phyloP scores from a whole-genome alignment of 192 early-diverging fungal genomes.

The Pilobolus umbonatus region DNA sequence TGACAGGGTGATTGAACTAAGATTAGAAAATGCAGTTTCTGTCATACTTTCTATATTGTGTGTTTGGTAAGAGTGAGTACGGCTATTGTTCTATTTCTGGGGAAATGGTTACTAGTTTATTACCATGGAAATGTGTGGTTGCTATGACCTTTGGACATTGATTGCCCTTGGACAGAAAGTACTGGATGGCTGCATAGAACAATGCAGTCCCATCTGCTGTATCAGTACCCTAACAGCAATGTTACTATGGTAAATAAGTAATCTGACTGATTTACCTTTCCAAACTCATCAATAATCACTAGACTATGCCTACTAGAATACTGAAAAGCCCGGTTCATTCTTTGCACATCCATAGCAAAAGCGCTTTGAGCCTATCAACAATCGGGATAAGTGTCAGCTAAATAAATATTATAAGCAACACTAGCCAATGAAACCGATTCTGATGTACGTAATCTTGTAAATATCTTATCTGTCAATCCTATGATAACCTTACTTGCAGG shows the following conservation, averaged over 20 bases:
- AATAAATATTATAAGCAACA: neutral
- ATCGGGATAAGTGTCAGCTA: neutral
- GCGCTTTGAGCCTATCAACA: slow-evolving; percentile 56
- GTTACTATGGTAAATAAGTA: no score
- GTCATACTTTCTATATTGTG: no score
- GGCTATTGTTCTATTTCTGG: slow-evolving; percentile 34
- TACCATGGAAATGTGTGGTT: slow-evolving; percentile 89
- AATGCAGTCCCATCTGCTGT: slow-evolving; percentile 72
- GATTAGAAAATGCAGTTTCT: no score
- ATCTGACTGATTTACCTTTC: no score
- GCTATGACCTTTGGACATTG: slow-evolving; percentile 66
- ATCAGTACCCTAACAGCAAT: slow-evolving; percentile 21
- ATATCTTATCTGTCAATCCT: slow-evolving; percentile 74
- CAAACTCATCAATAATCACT: slow-evolving; percentile 78
- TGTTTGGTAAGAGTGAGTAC: slow-evolving; percentile 40
- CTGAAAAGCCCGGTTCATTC: slow-evolving; percentile 48
- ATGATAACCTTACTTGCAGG: slow-evolving; percentile 68
- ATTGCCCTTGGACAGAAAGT: slow-evolving; percentile 40
- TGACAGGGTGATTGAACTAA: no score
- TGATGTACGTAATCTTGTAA: slow-evolving; percentile 67
- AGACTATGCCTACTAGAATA: slow-evolving; percentile 50
- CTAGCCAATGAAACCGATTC: slow-evolving; percentile 62
- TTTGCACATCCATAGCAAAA: slow-evolving; percentile 70
- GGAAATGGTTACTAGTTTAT: slow-evolving; percentile 1
- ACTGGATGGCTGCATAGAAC: slow-evolving; percentile 64